These are phyloP conservation scores for Stephanodiscus triporus DNA, from an alignment of 108 stramenopile species.

Conservation along the genomic window DNA sequence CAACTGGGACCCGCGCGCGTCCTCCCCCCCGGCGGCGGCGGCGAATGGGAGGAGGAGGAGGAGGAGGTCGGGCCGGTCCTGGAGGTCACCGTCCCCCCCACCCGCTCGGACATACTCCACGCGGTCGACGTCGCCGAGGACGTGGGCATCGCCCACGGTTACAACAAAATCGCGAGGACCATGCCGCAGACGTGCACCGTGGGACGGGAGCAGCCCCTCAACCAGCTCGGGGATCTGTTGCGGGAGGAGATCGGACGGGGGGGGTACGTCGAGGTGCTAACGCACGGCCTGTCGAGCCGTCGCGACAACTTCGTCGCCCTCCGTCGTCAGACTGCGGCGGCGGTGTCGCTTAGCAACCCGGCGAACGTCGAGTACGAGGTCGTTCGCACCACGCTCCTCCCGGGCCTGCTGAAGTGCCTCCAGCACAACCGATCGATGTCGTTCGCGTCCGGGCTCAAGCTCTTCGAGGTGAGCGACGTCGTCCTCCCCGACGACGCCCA, in stretches of 20 bases:
- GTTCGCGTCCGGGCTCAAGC: constrained; percentile 84
- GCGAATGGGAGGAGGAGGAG: constrained; percentile 48
- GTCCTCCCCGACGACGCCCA: constrained; percentile 87
- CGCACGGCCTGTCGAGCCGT: constrained; percentile 90
- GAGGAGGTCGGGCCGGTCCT: constrained; percentile 70
- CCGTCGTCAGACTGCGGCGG: constrained; percentile 64
- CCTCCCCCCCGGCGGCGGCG: constrained; percentile 29
- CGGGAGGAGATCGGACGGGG: constrained; percentile 96
- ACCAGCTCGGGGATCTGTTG: constrained; percentile 92
- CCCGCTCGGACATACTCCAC: constrained; percentile 96
- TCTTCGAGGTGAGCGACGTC: constrained; percentile 97
- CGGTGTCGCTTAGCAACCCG: constrained; percentile 94
- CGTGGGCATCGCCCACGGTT: constrained; percentile 98
- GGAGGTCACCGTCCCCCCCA: constrained; percentile 96
- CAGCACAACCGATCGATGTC: constrained; percentile 89
- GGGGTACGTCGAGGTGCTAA: constrained; percentile 92
- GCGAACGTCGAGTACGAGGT: constrained; percentile 98
- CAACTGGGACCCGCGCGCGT: constrained; percentile 92
- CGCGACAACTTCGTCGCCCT: constrained; percentile 94
- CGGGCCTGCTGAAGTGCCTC: constrained; percentile 95
- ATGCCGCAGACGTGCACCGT: constrained; percentile 87
- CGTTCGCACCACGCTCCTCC: constrained; percentile 95
- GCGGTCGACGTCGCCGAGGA: constrained; percentile 99
- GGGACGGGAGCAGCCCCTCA: constrained; percentile 88
- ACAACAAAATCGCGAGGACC: constrained; percentile 95